Evolutionary conservation across 2,329 filamentous ascomycete species (phyloP).

Genomic region (Ilyonectria mors-panacis): DNA sequence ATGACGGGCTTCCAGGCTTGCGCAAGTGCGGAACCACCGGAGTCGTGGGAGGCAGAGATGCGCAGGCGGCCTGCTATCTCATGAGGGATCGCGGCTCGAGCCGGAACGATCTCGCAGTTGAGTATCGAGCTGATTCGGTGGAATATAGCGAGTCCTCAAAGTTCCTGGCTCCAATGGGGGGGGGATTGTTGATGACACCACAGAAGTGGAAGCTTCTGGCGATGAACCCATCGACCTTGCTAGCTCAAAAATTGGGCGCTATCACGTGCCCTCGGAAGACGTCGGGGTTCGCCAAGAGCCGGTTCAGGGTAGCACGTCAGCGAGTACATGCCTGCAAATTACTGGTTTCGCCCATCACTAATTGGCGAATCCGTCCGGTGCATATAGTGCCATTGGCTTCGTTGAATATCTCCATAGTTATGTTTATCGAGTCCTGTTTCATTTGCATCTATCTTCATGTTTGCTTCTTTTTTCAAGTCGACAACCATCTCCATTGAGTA

Average conservation of each 20-base stretch:
- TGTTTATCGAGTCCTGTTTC: background rate
- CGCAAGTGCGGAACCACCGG: constrained; percentile 55
- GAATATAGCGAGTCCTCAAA: constrained; percentile 36
- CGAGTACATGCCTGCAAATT: constrained; percentile 36
- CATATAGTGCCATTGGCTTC: background rate
- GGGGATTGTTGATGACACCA: constrained; percentile 49
- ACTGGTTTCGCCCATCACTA: background rate
- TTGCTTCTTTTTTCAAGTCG: background rate
- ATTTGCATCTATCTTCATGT: background rate
- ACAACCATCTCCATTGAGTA: background rate
- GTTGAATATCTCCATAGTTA: background rate
- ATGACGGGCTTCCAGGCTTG: constrained; percentile 61
- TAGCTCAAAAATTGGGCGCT: constrained; percentile 50
- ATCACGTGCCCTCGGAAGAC: constrained; percentile 49
- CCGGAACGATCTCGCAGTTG: constrained; percentile 22
- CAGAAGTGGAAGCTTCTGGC: constrained; percentile 46
- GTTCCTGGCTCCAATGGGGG: constrained; percentile 41
- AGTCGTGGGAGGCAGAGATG: constrained; percentile 41
- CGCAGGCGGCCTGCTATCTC: constrained; percentile 50
- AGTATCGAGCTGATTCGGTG: constrained; percentile 21
- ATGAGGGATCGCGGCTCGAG: constrained; percentile 49
- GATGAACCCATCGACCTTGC: constrained; percentile 45
- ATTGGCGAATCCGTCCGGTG: background rate
- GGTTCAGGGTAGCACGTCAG: constrained; percentile 30
- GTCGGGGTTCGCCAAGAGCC: constrained; percentile 34